Percentiles rank a stretch among this genome's conserved stretches.
These are phyloP conservation scores for Tetragonia tetragonoides DNA, from an alignment of 148 eudicot genomes.

Conservation along the genomic window DNA sequence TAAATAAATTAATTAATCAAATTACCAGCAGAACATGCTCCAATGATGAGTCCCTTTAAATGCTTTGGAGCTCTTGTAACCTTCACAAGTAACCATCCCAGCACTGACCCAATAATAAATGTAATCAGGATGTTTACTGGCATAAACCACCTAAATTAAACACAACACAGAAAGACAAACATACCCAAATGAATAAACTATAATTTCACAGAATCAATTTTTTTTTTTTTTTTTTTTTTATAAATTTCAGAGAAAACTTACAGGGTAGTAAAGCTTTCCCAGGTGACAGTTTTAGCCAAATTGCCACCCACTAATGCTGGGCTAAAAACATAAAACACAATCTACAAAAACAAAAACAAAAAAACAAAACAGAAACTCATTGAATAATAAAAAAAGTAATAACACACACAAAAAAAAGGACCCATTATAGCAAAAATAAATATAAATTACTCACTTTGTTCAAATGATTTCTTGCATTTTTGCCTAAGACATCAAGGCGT, in stretches of 20 bases:
- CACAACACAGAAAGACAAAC: background rate
- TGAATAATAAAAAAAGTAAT: background rate
- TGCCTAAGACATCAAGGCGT: slow-evolving; percentile 36
- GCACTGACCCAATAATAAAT: slow-evolving; percentile 37
- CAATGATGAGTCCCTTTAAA: slow-evolving; percentile 45
- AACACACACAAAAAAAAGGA: background rate
- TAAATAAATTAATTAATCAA: background rate
- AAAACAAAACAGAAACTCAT: background rate
- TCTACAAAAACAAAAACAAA: slow-evolving; percentile 17
- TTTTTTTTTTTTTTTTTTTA: too few species aligned
- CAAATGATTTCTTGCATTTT: slow-evolving; percentile 28
- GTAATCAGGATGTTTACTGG: slow-evolving; percentile 43
- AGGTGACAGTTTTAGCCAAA: slow-evolving; percentile 41
- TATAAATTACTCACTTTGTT: slow-evolving; percentile 27
- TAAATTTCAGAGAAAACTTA: background rate
- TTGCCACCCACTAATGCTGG: slow-evolving; percentile 45
- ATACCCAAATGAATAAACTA: background rate
- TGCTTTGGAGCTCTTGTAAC: slow-evolving; percentile 40
- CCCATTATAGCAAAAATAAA: too few species aligned
- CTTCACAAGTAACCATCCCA: slow-evolving; percentile 44
- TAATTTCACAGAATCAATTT: background rate
- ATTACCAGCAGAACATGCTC: slow-evolving; percentile 48
- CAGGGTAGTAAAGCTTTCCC: slow-evolving; percentile 35
- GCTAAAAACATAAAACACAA: slow-evolving; percentile 50
- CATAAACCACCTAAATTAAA: slow-evolving; percentile 47